phyloP scores from a whole-genome alignment of 805 yeast genomes.

The Tetrapisispora nanseiensis region DNA sequence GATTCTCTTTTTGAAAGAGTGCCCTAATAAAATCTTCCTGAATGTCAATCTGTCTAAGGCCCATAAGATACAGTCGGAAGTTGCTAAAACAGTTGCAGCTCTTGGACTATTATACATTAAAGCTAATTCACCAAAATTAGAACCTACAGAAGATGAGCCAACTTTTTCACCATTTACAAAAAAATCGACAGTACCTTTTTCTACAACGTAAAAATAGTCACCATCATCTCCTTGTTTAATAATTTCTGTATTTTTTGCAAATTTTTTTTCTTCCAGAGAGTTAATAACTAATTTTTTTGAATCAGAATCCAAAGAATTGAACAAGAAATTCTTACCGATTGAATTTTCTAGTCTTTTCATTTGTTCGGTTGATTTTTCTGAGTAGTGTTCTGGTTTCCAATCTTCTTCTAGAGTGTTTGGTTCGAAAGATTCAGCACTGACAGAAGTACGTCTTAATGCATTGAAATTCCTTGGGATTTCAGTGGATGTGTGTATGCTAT shows the following conservation, averaged over 20 bases:
- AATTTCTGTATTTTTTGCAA: slow-evolving; percentile 44
- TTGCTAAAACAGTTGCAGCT: slow-evolving; percentile 85
- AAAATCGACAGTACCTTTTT: slow-evolving; percentile 67
- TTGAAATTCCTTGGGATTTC: slow-evolving; percentile 50
- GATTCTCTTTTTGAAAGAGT: slow-evolving; percentile 80
- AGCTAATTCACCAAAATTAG: slow-evolving; percentile 94
- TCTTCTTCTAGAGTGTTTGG: slow-evolving; percentile 60
- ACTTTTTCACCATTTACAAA: slow-evolving; percentile 58
- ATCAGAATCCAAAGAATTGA: slow-evolving; percentile 71
- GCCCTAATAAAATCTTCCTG: slow-evolving; percentile 82
- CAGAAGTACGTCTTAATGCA: slow-evolving; percentile 80
- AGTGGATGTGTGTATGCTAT: slow-evolving; percentile 1
- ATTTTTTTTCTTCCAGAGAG: slow-evolving; percentile 70
- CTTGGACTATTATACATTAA: slow-evolving; percentile 96
- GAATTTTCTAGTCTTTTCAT: slow-evolving; percentile 56
- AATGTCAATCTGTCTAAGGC: slow-evolving; percentile 89
- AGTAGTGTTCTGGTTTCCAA: slow-evolving; percentile 58
- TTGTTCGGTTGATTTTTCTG: slow-evolving; percentile 54
- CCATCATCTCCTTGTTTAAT: slow-evolving; percentile 20
- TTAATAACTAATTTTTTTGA: slow-evolving; percentile 67
- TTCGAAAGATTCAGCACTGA: slow-evolving; percentile 78
- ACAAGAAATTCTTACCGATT: slow-evolving; percentile 74
- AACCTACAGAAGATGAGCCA: slow-evolving; percentile 70
- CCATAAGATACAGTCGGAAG: slow-evolving; percentile 70
- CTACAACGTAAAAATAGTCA: slow-evolving; percentile 8